Evolutionary conservation across 2,329 filamentous ascomycete genomes (phyloP), one percentile per base, ranked within the genome.

Genomic region (Lachnellula subtilissima): DNA sequence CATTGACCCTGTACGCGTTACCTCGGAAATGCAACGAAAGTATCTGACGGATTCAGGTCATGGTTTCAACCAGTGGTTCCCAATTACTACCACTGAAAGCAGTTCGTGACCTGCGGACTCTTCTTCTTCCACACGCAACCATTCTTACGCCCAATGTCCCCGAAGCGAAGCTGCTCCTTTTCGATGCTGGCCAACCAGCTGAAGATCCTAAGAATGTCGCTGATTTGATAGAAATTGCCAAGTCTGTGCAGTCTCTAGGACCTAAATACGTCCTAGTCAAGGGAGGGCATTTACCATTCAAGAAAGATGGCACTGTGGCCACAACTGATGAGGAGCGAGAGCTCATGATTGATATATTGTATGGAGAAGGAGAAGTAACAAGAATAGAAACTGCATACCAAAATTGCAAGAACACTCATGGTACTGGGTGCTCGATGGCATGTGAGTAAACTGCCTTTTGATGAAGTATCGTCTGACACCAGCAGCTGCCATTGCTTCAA

Each of bases 361-460:
- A 84, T 45, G 88, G 89, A 6, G 78, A 78, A 0, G 76, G 74
- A 0, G 71, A 80, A n/a, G 71, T 80, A 0, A 76, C 83, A 1
- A 75, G 84, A 40, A 80, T 96, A 49, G 80, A 91, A 70, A 88
- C 84, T 40, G 77, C 79, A 4, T 97, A 88, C 68, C 78, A 90
- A 60, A 73, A 78, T 9, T 91, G 87, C 8, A 86, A 78, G 57
- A 93, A 93, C 68, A 97, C 93, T 0, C 94, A 99, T 67, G 94
- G 94, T 0, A 97, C 94, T 0, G 94, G 94, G 4, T 99, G 94
- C 69, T 95, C 91, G 9, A 79, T 97, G 57, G 94, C 94, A 42
- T 96, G 86, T 89, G 72, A 75, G 85, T 77, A 32, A n/a, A 32
- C 9, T 36, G 4, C 17, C 17, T 28, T 36, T 22, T n/a, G 4